Evolutionary conservation across 345 rosid species (phyloP).

Genomic region (Fremontodendron californicum): DNA sequence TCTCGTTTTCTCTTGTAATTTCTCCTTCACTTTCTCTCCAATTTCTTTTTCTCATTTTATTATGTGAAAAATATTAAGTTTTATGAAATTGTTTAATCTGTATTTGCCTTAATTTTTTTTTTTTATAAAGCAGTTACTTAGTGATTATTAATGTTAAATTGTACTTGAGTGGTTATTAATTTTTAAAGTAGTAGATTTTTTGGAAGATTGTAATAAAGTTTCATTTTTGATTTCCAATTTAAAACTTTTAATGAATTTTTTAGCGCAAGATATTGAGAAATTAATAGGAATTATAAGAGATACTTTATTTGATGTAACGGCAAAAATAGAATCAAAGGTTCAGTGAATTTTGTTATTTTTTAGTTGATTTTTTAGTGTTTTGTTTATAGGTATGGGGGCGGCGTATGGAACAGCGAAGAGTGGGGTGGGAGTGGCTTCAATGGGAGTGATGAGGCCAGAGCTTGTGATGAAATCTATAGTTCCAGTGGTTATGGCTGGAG

Average conservation of each 20-base stretch:
- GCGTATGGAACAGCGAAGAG: constrained; percentile 69
- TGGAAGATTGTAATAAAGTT: not conserved
- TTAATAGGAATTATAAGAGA: not conserved
- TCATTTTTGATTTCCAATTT: not conserved
- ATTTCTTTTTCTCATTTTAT: not conserved
- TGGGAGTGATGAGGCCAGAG: constrained; percentile 72
- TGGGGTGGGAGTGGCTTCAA: constrained; percentile 59
- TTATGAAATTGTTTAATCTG: not conserved
- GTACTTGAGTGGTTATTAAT: too few relatives aligned
- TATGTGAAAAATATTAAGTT: not conserved
- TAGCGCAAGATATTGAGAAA: not conserved
- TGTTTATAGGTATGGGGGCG: constrained; percentile 53
- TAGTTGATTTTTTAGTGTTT: not conserved
- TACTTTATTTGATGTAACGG: not conserved
- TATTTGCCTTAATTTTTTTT: not conserved
- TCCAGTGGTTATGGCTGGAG: constrained; percentile 72
- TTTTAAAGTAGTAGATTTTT: too few relatives aligned
- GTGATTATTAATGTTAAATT: not conserved
- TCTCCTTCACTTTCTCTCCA: not conserved
- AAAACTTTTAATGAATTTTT: not conserved
- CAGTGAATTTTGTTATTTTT: not conserved
- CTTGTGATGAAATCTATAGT: constrained; percentile 63
- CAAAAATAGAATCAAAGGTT: not conserved
- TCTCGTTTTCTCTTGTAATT: constrained; percentile 82
- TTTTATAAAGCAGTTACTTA: not conserved